These are phyloP conservation scores for Sequoiadendron giganteum DNA, from an alignment of 75 land plant species.

Conservation along the genomic window DNA sequence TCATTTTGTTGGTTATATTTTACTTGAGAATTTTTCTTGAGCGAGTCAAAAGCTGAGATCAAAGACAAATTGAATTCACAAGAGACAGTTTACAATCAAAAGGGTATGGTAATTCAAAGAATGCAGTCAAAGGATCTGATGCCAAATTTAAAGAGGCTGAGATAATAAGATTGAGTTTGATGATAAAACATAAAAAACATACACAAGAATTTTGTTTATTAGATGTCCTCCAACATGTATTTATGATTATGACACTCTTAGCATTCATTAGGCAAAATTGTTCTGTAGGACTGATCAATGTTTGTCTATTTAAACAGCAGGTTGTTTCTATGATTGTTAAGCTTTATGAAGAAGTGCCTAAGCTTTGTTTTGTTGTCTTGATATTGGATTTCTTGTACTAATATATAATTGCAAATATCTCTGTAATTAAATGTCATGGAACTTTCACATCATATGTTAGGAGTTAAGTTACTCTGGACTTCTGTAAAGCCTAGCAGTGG, in stretches of 20 bases:
- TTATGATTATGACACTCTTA: not conserved
- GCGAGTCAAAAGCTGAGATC: not conserved
- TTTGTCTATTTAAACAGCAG: not conserved
- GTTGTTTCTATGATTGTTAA: not conserved
- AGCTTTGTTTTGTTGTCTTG: not conserved
- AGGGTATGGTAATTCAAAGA: not conserved
- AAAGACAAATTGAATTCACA: not conserved
- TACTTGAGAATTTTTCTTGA: not conserved
- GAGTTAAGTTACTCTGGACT: not conserved
- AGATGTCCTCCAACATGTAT: not conserved
- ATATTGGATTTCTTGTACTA: not conserved
- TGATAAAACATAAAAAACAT: not conserved
- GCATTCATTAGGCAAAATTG: not conserved
- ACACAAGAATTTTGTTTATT: not conserved
- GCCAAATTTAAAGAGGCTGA: not conserved
- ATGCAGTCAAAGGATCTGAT: not conserved
- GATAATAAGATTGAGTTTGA: not conserved
- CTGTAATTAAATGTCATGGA: not conserved
- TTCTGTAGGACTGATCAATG: not conserved
- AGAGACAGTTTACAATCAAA: not conserved
- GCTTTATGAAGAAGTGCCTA: not conserved
- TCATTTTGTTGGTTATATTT: not conserved
- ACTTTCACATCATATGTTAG: not conserved
- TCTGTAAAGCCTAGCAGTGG: not conserved
- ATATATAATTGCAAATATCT: not conserved